phyloP scores from a whole-genome alignment of 345 rosid genomes.

The Erucastrum elatum region DNA sequence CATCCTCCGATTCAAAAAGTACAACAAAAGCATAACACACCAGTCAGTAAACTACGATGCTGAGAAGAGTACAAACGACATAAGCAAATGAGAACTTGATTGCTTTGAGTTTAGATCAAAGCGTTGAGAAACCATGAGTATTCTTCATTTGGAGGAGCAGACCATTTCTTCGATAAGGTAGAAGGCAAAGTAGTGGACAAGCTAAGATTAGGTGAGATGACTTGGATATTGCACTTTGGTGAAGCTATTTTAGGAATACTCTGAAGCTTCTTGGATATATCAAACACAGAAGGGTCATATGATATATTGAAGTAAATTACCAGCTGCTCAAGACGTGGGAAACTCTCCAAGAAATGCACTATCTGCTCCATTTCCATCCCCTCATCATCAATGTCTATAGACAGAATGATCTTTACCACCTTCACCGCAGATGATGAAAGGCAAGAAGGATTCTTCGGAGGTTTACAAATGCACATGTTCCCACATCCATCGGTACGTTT shows the following conservation, averaged over 20 bases:
- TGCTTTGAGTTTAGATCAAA: neutral
- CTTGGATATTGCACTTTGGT: slow-evolving; percentile 27
- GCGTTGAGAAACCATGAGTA: neutral
- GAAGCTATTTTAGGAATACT: slow-evolving; percentile 12
- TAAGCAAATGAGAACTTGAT: neutral
- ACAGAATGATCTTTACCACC: slow-evolving; percentile 12
- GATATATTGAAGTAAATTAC: slow-evolving; percentile 12
- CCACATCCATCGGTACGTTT: slow-evolving; percentile 3
- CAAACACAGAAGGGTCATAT: slow-evolving; percentile 15
- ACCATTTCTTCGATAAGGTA: neutral
- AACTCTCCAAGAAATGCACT: slow-evolving; percentile 26
- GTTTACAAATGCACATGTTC: slow-evolving; percentile 11
- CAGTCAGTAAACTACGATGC: neutral
- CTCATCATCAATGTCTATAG: neutral
- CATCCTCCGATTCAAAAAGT: neutral
- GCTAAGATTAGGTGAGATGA: slow-evolving; percentile 2
- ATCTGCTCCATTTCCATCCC: slow-evolving; percentile 3
- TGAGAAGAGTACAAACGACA: neutral
- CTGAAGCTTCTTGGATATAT: slow-evolving; percentile 23
- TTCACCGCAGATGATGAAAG: slow-evolving; percentile 20
- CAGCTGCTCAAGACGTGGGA: slow-evolving; percentile 27
- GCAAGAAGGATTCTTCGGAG: slow-evolving; percentile 12
- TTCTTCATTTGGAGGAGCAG: slow-evolving; percentile 15
- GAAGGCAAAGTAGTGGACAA: slow-evolving; percentile 13
- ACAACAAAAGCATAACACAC: neutral